Evolutionary conservation across 2,329 filamentous ascomycete species (phyloP), one percentile per base, ranked within the genome.

Genomic region (Tricladium varicosporioides): DNA sequence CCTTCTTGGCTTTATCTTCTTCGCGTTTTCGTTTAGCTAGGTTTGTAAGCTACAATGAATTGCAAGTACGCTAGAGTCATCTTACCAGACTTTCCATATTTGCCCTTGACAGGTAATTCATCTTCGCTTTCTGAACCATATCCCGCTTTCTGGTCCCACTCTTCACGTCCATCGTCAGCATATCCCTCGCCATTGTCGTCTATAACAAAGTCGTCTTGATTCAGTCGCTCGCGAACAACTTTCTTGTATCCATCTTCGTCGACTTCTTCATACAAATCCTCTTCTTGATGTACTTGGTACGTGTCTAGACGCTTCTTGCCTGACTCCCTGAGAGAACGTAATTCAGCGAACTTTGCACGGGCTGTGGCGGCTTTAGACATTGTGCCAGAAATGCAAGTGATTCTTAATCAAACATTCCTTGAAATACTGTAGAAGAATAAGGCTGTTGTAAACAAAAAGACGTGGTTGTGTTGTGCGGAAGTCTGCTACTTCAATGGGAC

Each of bases 131-230:
- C 91, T 36, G 86, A 89, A 60, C 87, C 82, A 71, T 88, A 84
- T 61, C 81, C 79, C 70, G 83, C 77, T 58, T 80, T 80, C 63
- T 80, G 78, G 63, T 87, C 81, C 92, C 93, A 93, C 67, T 97
- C 94, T 75, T 96, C 92, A 54, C 94, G 87, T 59, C 94, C 94
- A 70, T 97, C 94, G 71, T 97, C 93, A 63, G 91, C 93, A 69
- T 99, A 99, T 40, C 94, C 93, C 71, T 93, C 91, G 69, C 93
- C 93, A 76, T 97, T 96, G 76, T 99, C 94, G 77, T 97, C 94
- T 59, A 99, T 92, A 52, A 99, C 93, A 69, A 99, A 99, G 75
- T 99, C 94, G 67, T 99, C 94, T 68, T 96, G 82, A 70, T 97
- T 90, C 51, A 99, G 80, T 48, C 94, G 87, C 55, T 88, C 85